Base-by-base conservation (phyloP, 106 monocot species). In the Dendrobium chrysotoxum region DNA sequence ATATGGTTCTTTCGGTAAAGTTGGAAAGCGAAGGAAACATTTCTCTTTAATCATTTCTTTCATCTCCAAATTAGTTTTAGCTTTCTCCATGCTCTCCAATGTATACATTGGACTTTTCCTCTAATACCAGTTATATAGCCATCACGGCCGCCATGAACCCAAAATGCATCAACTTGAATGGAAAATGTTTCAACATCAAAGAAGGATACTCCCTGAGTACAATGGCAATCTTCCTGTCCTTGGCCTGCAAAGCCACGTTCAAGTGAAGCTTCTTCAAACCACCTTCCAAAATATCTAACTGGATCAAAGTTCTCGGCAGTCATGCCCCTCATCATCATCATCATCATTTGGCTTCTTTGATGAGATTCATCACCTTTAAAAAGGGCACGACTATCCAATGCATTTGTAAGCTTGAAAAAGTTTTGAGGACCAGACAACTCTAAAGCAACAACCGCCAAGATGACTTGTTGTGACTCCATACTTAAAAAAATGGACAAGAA, bases 241-340 rank as follows among this genome's bases (percentile, higher is more conserved):
- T 90, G 91, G 28, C 93, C 96, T 68, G 96, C 93, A 87, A 96
- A 96, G 45, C 96, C 96, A 67, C 90, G 87, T 77, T 96, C 93
- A 17, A 96, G 87, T 16, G 96, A 97, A 81, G 96, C 93, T 70
- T 94, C 96, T 89, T 97, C 96, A 86, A 94, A 97, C 93, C 93
- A 97, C 83, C 96, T 92, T 76, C 96, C 96, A 80, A 93, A 87
- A 84, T 97, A 94, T 85, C 92, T 83, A 25, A 82, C 65, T 20
- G 96, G 96, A 81, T 97, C 93, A 76, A 94, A 97, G 82, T 89
- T 85, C 78, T 97, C 88, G 4, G 90, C 86, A 0, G 96, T 90
- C 96, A 94, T 97, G 28, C 87, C 91, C 81, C 88, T 89, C 91
- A 90, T 96, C 93, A 93, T 90, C 67, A 89, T 9, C 44, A 44